phyloP scores from a whole-genome alignment of 805 yeast genomes.

The Brettanomyces sp. region DNA sequence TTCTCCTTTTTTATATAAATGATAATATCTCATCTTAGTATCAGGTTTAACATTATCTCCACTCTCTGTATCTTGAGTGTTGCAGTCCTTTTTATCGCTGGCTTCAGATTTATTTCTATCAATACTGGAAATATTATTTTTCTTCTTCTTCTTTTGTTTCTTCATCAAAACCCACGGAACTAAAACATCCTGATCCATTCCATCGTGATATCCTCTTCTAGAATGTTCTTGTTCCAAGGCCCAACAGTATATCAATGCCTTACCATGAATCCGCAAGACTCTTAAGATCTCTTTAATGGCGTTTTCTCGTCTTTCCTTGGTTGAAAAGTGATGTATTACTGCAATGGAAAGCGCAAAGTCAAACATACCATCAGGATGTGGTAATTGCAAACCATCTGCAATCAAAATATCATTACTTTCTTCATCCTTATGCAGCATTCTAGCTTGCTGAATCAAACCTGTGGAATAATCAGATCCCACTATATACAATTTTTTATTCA shows the following conservation, averaged over 20 bases:
- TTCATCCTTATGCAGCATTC: slow-evolving; percentile 23
- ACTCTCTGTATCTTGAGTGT: slow-evolving; percentile 9
- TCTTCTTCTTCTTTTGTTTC: slow-evolving; percentile 30
- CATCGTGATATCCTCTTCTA: slow-evolving; percentile 83
- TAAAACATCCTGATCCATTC: slow-evolving; percentile 85
- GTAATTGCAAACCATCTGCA: slow-evolving; percentile 70
- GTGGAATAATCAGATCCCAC: slow-evolving; percentile 71
- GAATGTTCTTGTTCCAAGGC: slow-evolving; percentile 87
- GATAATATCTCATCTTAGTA: slow-evolving; percentile 80
- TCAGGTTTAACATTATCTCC: slow-evolving; percentile 20
- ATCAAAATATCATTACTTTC: slow-evolving; percentile 47
- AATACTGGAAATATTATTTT: slow-evolving; percentile 7
- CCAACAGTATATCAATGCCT: slow-evolving; percentile 86
- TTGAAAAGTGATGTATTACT: slow-evolving; percentile 92
- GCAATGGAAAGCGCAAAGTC: slow-evolving; percentile 92
- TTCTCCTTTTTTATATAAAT: slow-evolving; percentile 79
- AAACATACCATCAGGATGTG: slow-evolving; percentile 39
- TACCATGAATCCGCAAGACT: slow-evolving; percentile 46
- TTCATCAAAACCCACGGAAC: slow-evolving; percentile 89
- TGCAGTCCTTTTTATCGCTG: slow-evolving; percentile 11
- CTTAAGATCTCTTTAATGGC: slow-evolving; percentile 66
- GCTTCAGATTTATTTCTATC: neutral
- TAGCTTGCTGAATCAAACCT: slow-evolving; percentile 60
- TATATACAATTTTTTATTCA: slow-evolving; percentile 59
- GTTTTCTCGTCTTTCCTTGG: slow-evolving; percentile 62